Percentiles rank a stretch among this genome's conserved stretches.
These are phyloP conservation scores for Saturnispora zaruensis DNA, from an alignment of 805 yeast species.

Conservation along the genomic window DNA sequence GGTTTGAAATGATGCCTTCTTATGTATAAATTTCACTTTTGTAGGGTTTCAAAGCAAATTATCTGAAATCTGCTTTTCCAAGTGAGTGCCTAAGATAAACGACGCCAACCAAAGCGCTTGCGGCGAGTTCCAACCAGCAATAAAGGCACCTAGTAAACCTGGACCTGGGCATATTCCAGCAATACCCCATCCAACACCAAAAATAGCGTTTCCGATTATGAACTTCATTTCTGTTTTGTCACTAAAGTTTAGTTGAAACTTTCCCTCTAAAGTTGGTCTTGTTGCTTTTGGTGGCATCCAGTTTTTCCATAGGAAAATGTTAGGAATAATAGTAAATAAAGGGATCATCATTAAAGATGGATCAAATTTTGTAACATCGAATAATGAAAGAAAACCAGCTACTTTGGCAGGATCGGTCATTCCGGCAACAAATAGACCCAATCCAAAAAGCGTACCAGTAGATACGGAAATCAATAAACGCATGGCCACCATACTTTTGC, in stretches of 20 bases:
- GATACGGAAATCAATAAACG: conserved; percentile 10
- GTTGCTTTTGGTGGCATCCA: conserved; percentile 15
- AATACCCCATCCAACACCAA: conserved; percentile 48
- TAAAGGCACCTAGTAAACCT: conserved; percentile 29
- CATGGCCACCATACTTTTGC: neutral
- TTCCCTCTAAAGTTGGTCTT: conserved; percentile 17
- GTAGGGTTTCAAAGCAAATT: neutral
- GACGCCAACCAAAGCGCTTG: conserved; percentile 25
- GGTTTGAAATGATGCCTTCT: too few relatives aligned
- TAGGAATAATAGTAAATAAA: conserved; percentile 38
- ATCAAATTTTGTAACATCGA: conserved; percentile 32
- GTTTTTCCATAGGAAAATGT: conserved; percentile 30
- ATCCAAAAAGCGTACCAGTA: conserved; percentile 33
- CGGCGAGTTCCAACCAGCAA: conserved; percentile 15
- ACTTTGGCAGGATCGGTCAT: conserved; percentile 38
- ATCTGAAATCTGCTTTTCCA: conserved; percentile 37
- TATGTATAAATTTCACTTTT: neutral
- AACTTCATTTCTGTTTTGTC: conserved; percentile 25
- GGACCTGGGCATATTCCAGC: conserved; percentile 50
- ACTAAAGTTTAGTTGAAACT: conserved; percentile 22
- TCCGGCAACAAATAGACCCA: conserved; percentile 40
- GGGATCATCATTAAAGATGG: conserved; percentile 40
- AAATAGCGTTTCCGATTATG: conserved; percentile 35
- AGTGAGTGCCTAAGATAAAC: conserved; percentile 23
- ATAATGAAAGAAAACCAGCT: conserved; percentile 36